Base-by-base conservation (phyloP, 2,329 filamentous ascomycete species). In the Exophiala calicioides region DNA sequence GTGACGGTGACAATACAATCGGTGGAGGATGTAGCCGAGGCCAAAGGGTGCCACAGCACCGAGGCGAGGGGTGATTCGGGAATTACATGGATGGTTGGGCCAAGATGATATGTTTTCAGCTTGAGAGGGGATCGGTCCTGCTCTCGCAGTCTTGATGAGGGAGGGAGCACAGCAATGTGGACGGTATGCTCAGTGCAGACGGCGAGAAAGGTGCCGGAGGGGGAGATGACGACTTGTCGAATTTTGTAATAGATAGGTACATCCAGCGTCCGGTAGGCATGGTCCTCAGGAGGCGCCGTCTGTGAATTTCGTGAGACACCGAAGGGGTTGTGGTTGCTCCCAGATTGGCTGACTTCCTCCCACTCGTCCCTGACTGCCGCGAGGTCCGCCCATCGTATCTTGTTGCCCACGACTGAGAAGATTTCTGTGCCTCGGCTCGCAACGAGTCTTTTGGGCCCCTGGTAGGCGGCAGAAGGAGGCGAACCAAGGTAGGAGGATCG, bases 321-420 rank as follows among this genome's bases (percentile, higher is more conserved):
- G 40, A 45, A 43, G 4, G 37, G 50, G 38, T 34, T 43, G 30
- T 18, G 50, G 38, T 34, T 43, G 30, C 19, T 29, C 9, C 37
- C 38, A 12, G 39, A 44, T 20, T 56, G 53, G n/a, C 62, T 54
- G 40, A 62, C 59, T 36, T 70, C 65, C 52, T 72, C 68, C 70
- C 70, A 74, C 56, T 71, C 64, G 44, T 81, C 86, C 71, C 94
- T 95, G 61, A 97, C 67, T 49, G 84, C 81, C 40, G 82, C 81
- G 44, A 98, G 71, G 68, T 95, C 88, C 7, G 87, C 85, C 90
- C 93, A 98, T 66, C 90, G 80, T 52, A 98, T 86, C 67, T 97
- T 88, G 59, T 86, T 90, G 37, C 90, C 90, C 30, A 86, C 84
- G 15, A 90, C 90, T 9, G 89, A 83, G 64, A 97, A 97, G 7